Conservation (phyloP, 768 basidiomycete genomes). For the Clavulina sp. region DNA sequence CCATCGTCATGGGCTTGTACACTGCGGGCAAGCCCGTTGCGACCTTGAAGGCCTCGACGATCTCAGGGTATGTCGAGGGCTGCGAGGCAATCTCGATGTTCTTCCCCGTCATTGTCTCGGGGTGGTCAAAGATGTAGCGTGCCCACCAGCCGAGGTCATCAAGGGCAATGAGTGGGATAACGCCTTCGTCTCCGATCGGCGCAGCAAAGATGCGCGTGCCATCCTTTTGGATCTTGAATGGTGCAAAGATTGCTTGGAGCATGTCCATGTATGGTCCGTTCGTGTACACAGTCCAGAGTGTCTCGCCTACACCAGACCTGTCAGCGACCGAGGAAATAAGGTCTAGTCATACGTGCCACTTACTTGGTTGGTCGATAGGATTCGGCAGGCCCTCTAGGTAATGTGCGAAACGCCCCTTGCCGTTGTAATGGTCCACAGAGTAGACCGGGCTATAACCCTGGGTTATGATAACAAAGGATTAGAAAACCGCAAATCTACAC, state of each 20-base stretch:
- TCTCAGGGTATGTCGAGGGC: neutral
- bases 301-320: too few species aligned
- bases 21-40: conserved; percentile 19
- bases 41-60: conserved; percentile 18
- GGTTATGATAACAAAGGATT: neutral
- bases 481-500: neutral
- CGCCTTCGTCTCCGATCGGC: neutral
- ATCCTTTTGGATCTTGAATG: neutral
- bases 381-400: conserved; percentile 24
- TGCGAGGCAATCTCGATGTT: conserved; percentile 12
- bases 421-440: conserved; percentile 25
- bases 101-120: conserved; percentile 17
- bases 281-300: conserved; percentile 24
- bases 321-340: too few species aligned
- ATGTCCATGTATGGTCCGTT: conserved; percentile 28
- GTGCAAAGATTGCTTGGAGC: conserved; percentile 19
- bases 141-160: neutral
- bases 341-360: too few species aligned
- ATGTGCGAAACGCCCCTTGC: conserved; percentile 26
- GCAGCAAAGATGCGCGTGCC: neutral
- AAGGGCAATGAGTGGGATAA: neutral
- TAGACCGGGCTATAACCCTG: conserved; percentile 17
- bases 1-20: neutral
- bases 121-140: neutral
- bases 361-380: too few species aligned